Base-by-base conservation (phyloP, 331 rosid genomes). In the Spiraea crenata region DNA sequence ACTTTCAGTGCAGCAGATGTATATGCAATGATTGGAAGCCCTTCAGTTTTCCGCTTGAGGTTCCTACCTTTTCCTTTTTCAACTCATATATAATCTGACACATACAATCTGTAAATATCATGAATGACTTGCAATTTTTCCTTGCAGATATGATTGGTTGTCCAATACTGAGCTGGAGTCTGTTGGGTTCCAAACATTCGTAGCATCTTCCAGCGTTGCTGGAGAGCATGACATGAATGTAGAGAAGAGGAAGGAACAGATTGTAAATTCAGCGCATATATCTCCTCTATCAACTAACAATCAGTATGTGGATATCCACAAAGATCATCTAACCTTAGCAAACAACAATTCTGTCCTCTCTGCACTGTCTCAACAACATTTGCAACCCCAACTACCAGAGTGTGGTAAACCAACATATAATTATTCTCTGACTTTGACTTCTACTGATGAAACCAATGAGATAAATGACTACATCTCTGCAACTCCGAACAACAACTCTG, bases 71-170 rank as follows among this genome's bases (percentile, higher is more conserved):
- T 60, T 62, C 60, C n/a, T 62, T 77, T 25, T 47, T 54, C 50
- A 38, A 42, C 25, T 47, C 34, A 13, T 45, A 34, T n/a, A 65
- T 40, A 14, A 12, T 66, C 10, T 74, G 40, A 1, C n/a, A 51
- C 38, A 58, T 42, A 57, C 44, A 16, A 17, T 65, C 41, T 8
- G 6, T 69, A 31, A 31, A 47, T 38, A 62, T 58, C 56, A 16
- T 76, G 49, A 70, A 50, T 72, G 74, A 63, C 75, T 80, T 50
- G 25, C 46, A 15, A 65, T 67, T 50, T 84, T 56, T 73, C 62
- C 82, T 59, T 88, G 86, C 80, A 95, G 99, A 96, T 95, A 95
- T 84, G 97, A 97, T 76, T 95, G 99, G 99, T 80, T 90, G 80
- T 79, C 85, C 76, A 69, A 57, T 65, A 9, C 80, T 5, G 91